These are phyloP conservation scores for Coemansia sp. DNA, from an alignment of 192 early-diverging fungal species.

Conservation along the genomic window DNA sequence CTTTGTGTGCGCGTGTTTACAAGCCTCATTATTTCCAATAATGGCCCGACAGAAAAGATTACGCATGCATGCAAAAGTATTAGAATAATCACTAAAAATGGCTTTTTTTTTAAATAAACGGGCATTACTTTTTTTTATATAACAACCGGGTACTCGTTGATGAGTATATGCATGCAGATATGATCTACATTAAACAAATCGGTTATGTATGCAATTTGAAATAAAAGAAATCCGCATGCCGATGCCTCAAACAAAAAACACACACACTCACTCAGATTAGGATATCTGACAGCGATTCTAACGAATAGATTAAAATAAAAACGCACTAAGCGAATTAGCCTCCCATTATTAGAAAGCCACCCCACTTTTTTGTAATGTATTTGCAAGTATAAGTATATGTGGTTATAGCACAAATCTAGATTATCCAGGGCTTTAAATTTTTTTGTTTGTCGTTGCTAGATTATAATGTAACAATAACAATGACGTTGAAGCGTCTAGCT, in stretches of 20 bases:
- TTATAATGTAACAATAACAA: background rate
- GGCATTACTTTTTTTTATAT: background rate
- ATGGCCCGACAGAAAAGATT: background rate
- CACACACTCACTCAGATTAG: background rate
- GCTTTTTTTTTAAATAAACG: background rate
- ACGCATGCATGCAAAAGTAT: background rate
- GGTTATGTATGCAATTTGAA: background rate
- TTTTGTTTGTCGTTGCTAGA: background rate
- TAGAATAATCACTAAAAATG: background rate
- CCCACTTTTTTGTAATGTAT: no score
- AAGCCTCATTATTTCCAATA: background rate
- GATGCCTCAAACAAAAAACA: no score
- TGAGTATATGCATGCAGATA: background rate
- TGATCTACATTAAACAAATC: constrained; percentile 1
- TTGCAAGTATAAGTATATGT: no score
- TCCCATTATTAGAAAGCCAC: no score
- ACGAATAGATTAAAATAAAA: background rate
- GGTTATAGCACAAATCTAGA: no score
- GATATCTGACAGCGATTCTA: background rate
- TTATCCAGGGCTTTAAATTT: no score
- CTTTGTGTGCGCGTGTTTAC: background rate
- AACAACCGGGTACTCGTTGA: background rate
- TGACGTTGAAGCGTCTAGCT: background rate
- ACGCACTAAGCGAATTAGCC: no score
- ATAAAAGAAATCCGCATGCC: background rate